Evolutionary conservation across 2,329 filamentous ascomycete genomes (phyloP).

Genomic region (Paraconiothyrium sp.): DNA sequence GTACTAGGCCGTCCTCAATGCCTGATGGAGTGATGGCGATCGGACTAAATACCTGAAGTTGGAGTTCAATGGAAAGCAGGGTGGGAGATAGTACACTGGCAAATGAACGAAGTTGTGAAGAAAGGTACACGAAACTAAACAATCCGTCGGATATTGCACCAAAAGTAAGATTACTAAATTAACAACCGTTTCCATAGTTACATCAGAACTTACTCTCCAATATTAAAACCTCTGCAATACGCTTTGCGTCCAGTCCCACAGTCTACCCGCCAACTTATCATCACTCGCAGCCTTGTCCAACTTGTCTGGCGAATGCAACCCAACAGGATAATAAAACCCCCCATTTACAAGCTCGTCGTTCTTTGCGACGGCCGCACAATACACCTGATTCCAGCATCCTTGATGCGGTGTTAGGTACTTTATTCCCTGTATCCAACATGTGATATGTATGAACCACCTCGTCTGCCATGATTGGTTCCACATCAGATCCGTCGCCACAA

Average conservation of each 20-base stretch:
- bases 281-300: conserved; percentile 15
- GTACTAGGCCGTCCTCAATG: too few species aligned
- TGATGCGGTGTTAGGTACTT: conserved; percentile 17
- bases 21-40: too few species aligned
- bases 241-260: conserved; percentile 33
- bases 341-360: conserved; percentile 47
- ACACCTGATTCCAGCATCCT: conserved; percentile 49
- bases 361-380: conserved; percentile 40
- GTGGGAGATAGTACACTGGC: too few species aligned
- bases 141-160: too few species aligned
- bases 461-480: conserved; percentile 2
- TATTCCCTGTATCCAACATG: conserved; percentile 11
- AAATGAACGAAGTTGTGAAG: too few species aligned
- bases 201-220: background rate
- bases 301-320: conserved; percentile 11
- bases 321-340: conserved; percentile 47
- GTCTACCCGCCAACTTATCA: conserved; percentile 19
- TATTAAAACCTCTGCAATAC: conserved; percentile 14
- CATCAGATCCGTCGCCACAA: conserved; percentile 38
- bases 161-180: background rate
- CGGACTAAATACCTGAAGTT: too few species aligned
- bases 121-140: too few species aligned
- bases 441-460: conserved; percentile 22
- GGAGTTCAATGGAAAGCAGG: too few species aligned
- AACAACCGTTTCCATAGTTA: background rate